Evolutionary conservation across 2,329 filamentous ascomycete genomes (phyloP), one percentile per base, ranked within the genome.

Genomic region (Venturia aucupariae): DNA sequence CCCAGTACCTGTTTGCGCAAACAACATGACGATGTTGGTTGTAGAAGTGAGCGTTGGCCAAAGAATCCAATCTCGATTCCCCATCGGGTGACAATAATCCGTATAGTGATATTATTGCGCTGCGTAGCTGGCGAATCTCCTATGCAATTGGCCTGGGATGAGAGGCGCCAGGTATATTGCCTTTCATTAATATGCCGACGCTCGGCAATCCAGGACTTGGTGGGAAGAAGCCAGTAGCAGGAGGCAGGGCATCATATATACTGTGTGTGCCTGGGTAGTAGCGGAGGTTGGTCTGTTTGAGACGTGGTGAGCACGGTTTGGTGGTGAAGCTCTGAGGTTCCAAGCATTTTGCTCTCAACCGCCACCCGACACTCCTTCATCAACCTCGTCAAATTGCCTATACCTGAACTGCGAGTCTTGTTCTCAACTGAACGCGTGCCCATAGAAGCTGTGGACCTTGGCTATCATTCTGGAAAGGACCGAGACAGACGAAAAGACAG

Each of bases 141-240:
- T 17, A 57, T 19, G n/a, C 51, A 32, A 17, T 35, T 57, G 27
- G 30, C 13, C 48, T 35, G 51, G 51, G 51, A 57, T 57, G 27
- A 57, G 30, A 35, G 51, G 30, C 51, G 35, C 51, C 51, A 57
- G 27, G 30, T 57, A 57, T 57, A 57, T 57, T 57, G 51, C 15
- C 51, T n/a, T 57, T 57, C 51, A 57, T 57, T 35, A 32, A 57
- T 7, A n/a, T 22, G 51, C 51, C 51, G 51, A 35, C 3, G 35
- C 35, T 19, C 2, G 19, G 30, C 51, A 19, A 19, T 22, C 5
- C 51, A 57, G 15, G 30, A 35, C 17, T 15, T 57, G 1, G 8
- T 35, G n/a, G 51, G 27, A 17, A 57, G 8, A 35, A 35, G 30
- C 13, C 30, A 27, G 30, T n/a, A 8, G 19, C 30, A 27, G 30